Base-by-base conservation (phyloP, 768 basidiomycete genomes). In the Tylopilus plumbeoviolaceoides region DNA sequence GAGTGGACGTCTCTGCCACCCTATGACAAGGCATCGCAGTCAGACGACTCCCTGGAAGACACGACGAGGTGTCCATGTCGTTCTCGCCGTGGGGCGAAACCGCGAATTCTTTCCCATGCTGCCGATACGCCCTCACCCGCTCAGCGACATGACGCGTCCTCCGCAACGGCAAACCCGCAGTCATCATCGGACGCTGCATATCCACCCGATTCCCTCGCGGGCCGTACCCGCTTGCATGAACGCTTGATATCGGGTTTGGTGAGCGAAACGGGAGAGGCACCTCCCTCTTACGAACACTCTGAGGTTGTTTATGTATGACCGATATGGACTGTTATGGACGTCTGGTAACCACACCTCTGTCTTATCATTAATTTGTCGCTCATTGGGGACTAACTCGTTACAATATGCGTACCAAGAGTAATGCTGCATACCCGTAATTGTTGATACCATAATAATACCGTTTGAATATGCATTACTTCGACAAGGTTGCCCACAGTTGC, bases 161-260 rank as follows among this genome's bases (percentile, higher is more conserved):
- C 62, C 18, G 64, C 69, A 2, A 74, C 75, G 6, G 27, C 49
- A 15, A 47, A 41, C 20, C 69, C 73, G 11, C 70, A 68, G 23
- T 23, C 23, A 40, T 59, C 35, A 69, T 69, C 67, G 48, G 21
- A 47, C 9, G 48, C 47, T 23, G 23, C 51, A 57, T 39, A 9
- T 17, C 27, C 31, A 28, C 59, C 59, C 4, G 73, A 76, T 44
- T 70, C 72, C 17, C 64, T 76, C n/a, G 60, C 75, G 36, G 67
- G 68, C n/a, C 74, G 74, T 21, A 80, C 72, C 52, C 59, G 69
- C 39, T 78, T 86, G 53, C 93, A 88, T 61, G 93, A 92, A 64
- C 77, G 86, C 23, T 77, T 97, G 18, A 78, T 97, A 36, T 80
- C 87, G 11, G 94, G 95, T 21, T 84, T 86, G 66, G 88, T 89